Evolutionary conservation across 2,329 filamentous ascomycete genomes (phyloP).

Genomic region (Colletotrichum sp.): DNA sequence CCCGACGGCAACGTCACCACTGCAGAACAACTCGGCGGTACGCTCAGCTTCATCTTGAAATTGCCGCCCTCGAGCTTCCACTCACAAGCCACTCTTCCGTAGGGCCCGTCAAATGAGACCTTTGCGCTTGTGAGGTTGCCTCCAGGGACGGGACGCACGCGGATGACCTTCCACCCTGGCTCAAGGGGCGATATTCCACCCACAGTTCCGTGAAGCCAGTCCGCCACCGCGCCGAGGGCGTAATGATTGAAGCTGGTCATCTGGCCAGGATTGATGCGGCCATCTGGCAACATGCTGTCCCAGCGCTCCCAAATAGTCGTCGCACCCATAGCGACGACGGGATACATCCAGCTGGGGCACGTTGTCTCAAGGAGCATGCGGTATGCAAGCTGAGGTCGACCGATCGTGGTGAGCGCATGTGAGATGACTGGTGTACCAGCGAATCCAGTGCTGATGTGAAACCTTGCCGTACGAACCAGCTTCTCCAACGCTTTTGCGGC

Average conservation of each 20-base stretch:
- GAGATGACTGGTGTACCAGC: slow-evolving; percentile 12
- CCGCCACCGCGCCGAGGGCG: slow-evolving; percentile 41
- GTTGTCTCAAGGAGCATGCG: slow-evolving; percentile 40
- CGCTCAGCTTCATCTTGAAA: slow-evolving; percentile 2
- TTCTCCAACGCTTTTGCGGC: neutral
- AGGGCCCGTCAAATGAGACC: slow-evolving; percentile 11
- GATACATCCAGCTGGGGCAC: slow-evolving; percentile 43
- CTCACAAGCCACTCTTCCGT: neutral
- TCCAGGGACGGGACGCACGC: slow-evolving; percentile 6
- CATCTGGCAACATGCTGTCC: slow-evolving; percentile 42
- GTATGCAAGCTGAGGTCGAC: slow-evolving; percentile 31
- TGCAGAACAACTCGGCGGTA: slow-evolving; percentile 9
- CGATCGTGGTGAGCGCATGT: slow-evolving; percentile 11
- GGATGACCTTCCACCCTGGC: slow-evolving; percentile 25
- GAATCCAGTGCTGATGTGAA: slow-evolving; percentile 12
- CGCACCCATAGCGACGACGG: slow-evolving; percentile 38
- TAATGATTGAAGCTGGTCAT: slow-evolving; percentile 51
- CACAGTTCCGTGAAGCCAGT: slow-evolving; percentile 38
- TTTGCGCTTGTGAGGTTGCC: slow-evolving; percentile 15
- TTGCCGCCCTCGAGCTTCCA: neutral
- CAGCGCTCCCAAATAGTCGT: slow-evolving; percentile 50
- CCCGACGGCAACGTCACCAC: slow-evolving; percentile 3
- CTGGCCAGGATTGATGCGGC: slow-evolving; percentile 39
- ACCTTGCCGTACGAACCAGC: slow-evolving; percentile 7
- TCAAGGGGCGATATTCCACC: slow-evolving; percentile 26